phyloP scores from a whole-genome alignment of 306 rosid species.

The Gastrolobium bilobum region DNA sequence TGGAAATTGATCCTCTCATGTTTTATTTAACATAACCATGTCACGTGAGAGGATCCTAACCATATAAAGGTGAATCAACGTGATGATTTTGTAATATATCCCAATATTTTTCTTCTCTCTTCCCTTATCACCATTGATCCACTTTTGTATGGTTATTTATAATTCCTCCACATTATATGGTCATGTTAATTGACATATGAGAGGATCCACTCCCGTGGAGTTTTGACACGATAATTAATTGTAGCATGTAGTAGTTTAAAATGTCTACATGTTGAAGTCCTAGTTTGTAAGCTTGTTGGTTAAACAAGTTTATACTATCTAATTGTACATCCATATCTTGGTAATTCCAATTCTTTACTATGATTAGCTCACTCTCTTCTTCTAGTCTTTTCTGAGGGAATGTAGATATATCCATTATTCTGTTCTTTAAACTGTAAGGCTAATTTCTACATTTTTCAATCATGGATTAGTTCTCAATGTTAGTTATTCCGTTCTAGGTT shows the following conservation, averaged over 20 bases:
- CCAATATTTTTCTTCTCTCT: too few relatives aligned
- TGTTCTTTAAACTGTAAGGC: conserved; percentile 1
- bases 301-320: background rate
- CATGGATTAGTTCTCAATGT: conserved; percentile 28
- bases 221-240: background rate
- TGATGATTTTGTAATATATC: too few relatives aligned
- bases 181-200: too few relatives aligned
- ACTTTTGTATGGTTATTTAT: too few relatives aligned
- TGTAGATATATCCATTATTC: background rate
- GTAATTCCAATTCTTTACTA: conserved; percentile 28
- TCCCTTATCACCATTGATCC: too few relatives aligned
- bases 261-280: conserved; percentile 1
- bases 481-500: conserved; percentile 62
- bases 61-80: too few relatives aligned
- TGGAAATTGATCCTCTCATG: background rate
- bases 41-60: too few relatives aligned
- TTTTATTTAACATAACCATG: too few relatives aligned
- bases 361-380: background rate
- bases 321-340: background rate
- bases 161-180: too few relatives aligned
- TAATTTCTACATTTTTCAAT: background rate
- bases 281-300: conserved; percentile 15
- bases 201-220: background rate
- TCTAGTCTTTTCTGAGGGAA: background rate
- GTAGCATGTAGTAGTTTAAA: conserved; percentile 27